A percentile compares a stretch with the other conserved stretches of the same genome.
These are phyloP conservation scores for Gryganskiella cystojenkinii DNA, from an alignment of 192 early-diverging fungal species.

Conservation along the genomic window DNA sequence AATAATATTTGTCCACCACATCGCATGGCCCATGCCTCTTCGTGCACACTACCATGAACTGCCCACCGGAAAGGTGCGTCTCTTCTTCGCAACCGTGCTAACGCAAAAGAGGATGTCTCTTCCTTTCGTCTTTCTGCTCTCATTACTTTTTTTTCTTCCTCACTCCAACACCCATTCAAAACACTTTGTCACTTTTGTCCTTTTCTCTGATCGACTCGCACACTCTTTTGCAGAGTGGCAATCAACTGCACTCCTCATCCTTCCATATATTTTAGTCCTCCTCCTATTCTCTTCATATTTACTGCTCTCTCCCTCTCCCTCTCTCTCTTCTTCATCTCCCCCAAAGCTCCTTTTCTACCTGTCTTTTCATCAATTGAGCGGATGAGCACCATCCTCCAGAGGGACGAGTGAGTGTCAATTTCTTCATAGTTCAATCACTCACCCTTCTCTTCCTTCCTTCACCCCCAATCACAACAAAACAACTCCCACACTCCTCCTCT, in stretches of 20 bases:
- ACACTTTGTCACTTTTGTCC: no score
- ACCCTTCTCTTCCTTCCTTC: background rate
- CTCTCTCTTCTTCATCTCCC: background rate
- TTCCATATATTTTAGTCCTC: background rate
- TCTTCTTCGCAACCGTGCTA: no score
- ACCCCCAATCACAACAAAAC: background rate
- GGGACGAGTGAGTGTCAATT: background rate
- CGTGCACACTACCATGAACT: no score
- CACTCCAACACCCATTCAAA: no score
- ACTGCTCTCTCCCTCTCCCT: background rate
- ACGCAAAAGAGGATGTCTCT: no score
- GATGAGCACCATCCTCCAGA: no score
- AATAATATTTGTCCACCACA: no score
- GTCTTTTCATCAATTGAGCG: no score
- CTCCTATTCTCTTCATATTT: background rate
- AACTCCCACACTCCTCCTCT: background rate
- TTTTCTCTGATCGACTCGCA: background rate
- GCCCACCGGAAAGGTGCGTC: no score
- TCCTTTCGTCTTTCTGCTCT: no score
- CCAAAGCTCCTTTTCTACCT: background rate
- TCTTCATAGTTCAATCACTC: constrained; percentile 10
- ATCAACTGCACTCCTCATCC: background rate
- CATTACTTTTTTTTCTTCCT: no score
- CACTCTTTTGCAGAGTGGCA: background rate
- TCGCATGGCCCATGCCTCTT: no score